phyloP scores from a whole-genome alignment of 208 protist genomes.

The Borovskyia barvae region DNA sequence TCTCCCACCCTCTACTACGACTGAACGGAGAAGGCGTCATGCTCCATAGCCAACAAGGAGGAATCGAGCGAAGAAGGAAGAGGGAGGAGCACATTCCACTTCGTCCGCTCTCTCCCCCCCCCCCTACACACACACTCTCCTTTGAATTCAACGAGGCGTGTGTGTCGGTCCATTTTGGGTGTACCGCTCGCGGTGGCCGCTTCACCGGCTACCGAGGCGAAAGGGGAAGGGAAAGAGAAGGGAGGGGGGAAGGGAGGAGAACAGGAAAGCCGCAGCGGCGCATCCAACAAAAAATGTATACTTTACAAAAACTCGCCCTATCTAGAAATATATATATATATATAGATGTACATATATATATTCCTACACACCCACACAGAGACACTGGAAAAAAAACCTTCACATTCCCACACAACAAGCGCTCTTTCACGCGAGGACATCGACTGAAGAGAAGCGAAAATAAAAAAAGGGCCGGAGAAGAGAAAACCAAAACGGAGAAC shows the following conservation, averaged over 20 bases:
- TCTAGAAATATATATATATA: conserved; percentile 7
- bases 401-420: too few relatives aligned
- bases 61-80: background rate
- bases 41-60: too few relatives aligned
- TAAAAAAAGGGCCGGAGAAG: background rate
- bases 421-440: too few relatives aligned
- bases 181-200: background rate
- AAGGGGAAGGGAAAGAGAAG: background rate
- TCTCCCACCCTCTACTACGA: background rate
- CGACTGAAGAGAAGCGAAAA: background rate
- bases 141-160: background rate
- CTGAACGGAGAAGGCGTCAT: background rate
- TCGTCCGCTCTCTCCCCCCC: too few relatives aligned
- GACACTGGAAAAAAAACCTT: background rate
- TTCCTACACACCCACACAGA: background rate
- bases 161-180: background rate
- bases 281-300: background rate
- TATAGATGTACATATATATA: background rate
- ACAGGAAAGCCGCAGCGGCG: background rate
- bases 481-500: background rate
- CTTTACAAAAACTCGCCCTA: conserved; percentile 2
- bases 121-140: background rate
- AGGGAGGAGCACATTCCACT: background rate
- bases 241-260: background rate
- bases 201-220: background rate